Evolutionary conservation across 2,329 filamentous ascomycete genomes (phyloP).

Genomic region (Tolypocladium ophioglossoides): DNA sequence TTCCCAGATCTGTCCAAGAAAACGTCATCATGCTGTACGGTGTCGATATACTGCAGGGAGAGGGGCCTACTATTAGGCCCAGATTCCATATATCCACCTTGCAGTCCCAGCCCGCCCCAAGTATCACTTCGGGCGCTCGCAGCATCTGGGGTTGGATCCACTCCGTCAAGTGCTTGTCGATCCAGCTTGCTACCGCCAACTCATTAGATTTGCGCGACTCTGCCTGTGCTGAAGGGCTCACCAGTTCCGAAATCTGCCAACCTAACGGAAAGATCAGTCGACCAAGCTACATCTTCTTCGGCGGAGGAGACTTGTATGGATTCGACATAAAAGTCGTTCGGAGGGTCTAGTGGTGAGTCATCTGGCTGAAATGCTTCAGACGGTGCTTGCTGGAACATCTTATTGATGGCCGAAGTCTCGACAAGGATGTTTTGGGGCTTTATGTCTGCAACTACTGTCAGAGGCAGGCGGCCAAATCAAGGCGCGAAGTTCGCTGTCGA

Average conservation of each 20-base stretch:
- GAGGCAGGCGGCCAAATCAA: no score
- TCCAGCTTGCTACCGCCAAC: constrained; percentile 10
- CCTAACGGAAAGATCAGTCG: constrained; percentile 5
- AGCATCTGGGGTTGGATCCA: constrained; percentile 15
- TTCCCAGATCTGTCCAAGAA: constrained; percentile 10
- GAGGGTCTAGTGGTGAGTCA: neutral
- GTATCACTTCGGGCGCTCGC: constrained; percentile 14
- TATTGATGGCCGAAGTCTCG: constrained; percentile 8
- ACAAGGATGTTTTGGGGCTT: constrained; percentile 15
- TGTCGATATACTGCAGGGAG: neutral
- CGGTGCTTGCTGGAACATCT: constrained; percentile 10
- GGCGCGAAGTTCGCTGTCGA: no score
- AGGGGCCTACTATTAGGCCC: constrained; percentile 2
- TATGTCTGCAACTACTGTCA: constrained; percentile 8
- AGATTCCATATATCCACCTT: constrained; percentile 16
- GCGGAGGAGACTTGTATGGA: constrained; percentile 7
- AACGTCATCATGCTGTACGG: no score
- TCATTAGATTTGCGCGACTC: neutral
- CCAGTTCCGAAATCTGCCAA: constrained; percentile 12
- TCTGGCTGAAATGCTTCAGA: constrained; percentile 6
- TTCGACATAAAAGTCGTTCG: constrained; percentile 7
- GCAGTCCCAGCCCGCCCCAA: constrained; percentile 13
- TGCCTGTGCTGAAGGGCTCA: neutral
- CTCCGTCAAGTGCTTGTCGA: constrained; percentile 12
- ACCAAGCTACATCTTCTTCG: constrained; percentile 6